Percentiles rank a stretch among this genome's conserved stretches.
Evolutionary conservation across 1,284 basidiomycete genomes (phyloP).

Genomic region (Cystobasidium slooffiae): DNA sequence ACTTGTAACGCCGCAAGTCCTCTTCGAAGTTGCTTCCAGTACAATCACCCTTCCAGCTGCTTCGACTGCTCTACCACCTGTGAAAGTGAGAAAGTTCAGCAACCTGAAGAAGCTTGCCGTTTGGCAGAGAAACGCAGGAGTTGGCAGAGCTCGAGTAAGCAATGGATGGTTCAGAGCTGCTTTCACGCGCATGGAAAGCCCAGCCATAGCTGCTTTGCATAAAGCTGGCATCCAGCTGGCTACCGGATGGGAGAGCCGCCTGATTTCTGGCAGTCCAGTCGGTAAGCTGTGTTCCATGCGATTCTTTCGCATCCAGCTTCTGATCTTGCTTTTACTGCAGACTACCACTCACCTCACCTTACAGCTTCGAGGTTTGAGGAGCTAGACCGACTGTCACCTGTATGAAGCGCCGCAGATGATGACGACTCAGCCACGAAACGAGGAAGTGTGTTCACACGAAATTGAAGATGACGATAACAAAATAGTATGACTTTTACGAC

Average conservation of each 20-base stretch:
- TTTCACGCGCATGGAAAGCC: conserved; percentile 15
- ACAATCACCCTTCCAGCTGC: background rate
- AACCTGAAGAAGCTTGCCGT: conserved; percentile 27
- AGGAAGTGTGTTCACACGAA: no score
- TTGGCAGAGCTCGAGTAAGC: conserved; percentile 39
- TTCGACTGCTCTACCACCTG: background rate
- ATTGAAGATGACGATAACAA: no score
- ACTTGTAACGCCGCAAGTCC: conserved; percentile 31
- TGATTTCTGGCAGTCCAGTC: conserved; percentile 39
- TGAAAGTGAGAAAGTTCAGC: conserved; percentile 7
- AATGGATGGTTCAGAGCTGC: conserved; percentile 35
- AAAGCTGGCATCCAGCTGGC: conserved; percentile 26
- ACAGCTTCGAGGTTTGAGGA: conserved; percentile 33
- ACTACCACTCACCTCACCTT: conserved; percentile 14
- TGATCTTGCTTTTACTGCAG: background rate
- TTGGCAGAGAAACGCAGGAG: conserved; percentile 40
- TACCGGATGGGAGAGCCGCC: conserved; percentile 41
- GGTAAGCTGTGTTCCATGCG: conserved; percentile 13
- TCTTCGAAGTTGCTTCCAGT: conserved; percentile 30
- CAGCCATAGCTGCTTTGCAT: conserved; percentile 24
- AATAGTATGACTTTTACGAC: no score
- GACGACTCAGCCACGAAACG: no score
- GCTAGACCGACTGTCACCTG: conserved; percentile 36
- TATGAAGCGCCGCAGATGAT: background rate
- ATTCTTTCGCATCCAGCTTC: background rate